Percentiles rank a stretch among this genome's conserved stretches.
Conservation (phyloP, 108 stramenopile species). For the Hondaea fermentalgiana region DNA sequence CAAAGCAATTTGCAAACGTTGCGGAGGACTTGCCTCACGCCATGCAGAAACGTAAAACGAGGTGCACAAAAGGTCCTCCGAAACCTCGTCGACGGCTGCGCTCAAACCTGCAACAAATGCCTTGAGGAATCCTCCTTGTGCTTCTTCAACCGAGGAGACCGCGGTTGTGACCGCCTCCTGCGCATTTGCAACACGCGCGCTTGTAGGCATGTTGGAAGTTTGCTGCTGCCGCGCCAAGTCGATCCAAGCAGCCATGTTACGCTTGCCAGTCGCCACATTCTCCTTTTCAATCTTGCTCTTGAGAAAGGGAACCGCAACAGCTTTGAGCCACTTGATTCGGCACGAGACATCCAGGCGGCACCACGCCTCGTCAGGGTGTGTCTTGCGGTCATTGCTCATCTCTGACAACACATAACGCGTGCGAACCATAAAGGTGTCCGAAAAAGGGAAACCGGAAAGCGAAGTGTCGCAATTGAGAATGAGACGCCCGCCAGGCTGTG, state of each 20-base stretch:
- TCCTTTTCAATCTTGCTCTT: slow-evolving; percentile 7
- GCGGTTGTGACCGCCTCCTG: no score
- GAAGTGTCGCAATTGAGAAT: slow-evolving; percentile 5
- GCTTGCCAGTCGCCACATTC: neutral
- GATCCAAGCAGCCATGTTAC: neutral
- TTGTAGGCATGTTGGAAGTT: neutral
- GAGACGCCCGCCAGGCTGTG: neutral
- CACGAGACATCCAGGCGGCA: neutral
- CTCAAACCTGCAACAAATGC: no score
- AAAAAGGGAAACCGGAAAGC: neutral
- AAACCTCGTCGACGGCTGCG: neutral
- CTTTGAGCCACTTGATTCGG: neutral
- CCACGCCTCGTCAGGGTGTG: neutral
- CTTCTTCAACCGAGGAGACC: no score
- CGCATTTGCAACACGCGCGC: no score
- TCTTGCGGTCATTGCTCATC: neutral
- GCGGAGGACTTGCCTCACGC: neutral
- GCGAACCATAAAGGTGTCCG: neutral
- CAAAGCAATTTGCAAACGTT: neutral
- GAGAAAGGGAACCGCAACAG: slow-evolving; percentile 6
- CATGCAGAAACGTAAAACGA: neutral
- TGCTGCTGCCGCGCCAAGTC: neutral
- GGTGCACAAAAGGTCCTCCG: neutral
- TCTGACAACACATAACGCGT: neutral
- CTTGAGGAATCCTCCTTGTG: no score